Percentiles rank a stretch among this genome's conserved stretches.
phyloP scores from a whole-genome alignment of 2,329 filamentous ascomycete genomes.

The Trichoderma cornu-damae region DNA sequence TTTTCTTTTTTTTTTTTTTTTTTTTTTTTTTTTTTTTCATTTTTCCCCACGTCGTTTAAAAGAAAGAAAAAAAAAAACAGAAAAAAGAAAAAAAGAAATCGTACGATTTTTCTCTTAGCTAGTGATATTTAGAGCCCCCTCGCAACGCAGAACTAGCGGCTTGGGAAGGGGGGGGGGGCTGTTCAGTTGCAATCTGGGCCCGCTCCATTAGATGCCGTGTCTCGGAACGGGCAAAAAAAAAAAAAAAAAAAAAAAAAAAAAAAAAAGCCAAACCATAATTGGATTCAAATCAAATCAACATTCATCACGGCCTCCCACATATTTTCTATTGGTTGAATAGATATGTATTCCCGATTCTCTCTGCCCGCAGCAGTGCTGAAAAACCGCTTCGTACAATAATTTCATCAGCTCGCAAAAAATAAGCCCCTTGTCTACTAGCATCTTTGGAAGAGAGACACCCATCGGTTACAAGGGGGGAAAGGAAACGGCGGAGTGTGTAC shows the following conservation, averaged over 20 bases:
- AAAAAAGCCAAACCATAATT: no score
- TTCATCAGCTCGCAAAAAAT: not conserved
- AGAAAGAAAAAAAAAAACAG: no score
- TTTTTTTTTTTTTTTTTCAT: no score
- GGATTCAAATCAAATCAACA: no score
- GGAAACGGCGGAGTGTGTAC: slow-evolving; percentile 10
- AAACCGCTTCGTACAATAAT: not conserved
- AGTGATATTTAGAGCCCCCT: slow-evolving; percentile 8
- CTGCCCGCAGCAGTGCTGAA: not conserved
- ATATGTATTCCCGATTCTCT: slow-evolving; percentile 8
- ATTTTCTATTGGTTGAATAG: slow-evolving; percentile 2
- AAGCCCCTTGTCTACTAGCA: not conserved
- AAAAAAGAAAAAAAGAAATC: no score
- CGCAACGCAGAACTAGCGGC: slow-evolving; percentile 7
- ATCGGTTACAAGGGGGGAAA: slow-evolving; percentile 1
- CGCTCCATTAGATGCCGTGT: slow-evolving; percentile 16
- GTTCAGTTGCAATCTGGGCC: not conserved
- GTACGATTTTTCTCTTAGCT: slow-evolving; percentile 12
- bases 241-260: no score
- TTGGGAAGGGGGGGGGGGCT: no score
- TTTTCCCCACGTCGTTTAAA: not conserved
- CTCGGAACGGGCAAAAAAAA: slow-evolving; percentile 14
- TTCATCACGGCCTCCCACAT: not conserved
- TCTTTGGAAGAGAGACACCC: slow-evolving; percentile 15
- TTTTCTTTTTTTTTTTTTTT: no score